These are phyloP conservation scores for Mycena venus DNA, from an alignment of 768 basidiomycete species.

Conservation along the genomic window DNA sequence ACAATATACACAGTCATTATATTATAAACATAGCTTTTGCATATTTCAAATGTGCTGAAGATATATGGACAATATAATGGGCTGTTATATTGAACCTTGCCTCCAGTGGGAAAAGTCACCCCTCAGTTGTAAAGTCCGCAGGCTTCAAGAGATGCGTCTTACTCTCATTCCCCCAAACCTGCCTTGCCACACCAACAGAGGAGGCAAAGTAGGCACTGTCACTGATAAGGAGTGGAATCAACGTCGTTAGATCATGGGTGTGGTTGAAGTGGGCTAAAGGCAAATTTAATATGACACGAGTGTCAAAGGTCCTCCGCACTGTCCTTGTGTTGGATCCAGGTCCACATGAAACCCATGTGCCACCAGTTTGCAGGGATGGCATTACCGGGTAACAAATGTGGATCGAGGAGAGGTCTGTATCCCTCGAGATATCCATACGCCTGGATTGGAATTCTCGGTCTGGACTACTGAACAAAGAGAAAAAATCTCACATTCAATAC, in stretches of 20 bases:
- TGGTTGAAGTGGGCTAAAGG: slow-evolving; percentile 27
- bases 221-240: slow-evolving; percentile 22
- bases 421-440: slow-evolving; percentile 21
- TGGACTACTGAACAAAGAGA: too few relatives aligned
- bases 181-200: slow-evolving; percentile 17
- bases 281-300: not conserved
- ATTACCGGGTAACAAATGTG: slow-evolving; percentile 24
- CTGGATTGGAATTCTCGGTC: too few relatives aligned
- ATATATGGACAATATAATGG: too few relatives aligned
- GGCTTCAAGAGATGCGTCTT: slow-evolving; percentile 28
- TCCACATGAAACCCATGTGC: slow-evolving; percentile 30
- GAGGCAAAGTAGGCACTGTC: slow-evolving; percentile 17
- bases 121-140: slow-evolving; percentile 22
- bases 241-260: slow-evolving; percentile 27
- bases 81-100: too few relatives aligned
- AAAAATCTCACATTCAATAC: too few relatives aligned
- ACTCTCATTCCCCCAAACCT: slow-evolving; percentile 25
- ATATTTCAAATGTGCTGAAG: too few relatives aligned
- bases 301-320: not conserved
- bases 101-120: not conserved
- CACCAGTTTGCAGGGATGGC: slow-evolving; percentile 25
- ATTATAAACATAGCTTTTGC: too few relatives aligned
- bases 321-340: slow-evolving; percentile 23
- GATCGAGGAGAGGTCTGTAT: slow-evolving; percentile 23
- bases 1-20: too few relatives aligned